phyloP scores from a whole-genome alignment of 768 basidiomycete genomes.

The Serendipita sp. region DNA sequence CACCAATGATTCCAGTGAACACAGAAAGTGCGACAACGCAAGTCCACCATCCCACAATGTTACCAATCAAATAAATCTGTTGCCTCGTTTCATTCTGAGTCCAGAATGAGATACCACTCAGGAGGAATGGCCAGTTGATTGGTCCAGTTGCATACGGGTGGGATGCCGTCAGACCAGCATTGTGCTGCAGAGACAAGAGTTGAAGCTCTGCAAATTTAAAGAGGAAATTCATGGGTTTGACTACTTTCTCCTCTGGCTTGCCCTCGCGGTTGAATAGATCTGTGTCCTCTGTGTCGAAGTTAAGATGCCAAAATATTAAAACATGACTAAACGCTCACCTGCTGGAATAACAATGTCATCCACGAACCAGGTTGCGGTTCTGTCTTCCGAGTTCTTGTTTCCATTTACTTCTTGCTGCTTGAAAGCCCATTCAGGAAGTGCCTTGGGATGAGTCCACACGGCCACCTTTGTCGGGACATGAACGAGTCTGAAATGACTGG shows the following conservation, averaged over 20 bases:
- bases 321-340: constrained; percentile 33
- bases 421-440: constrained; percentile 92
- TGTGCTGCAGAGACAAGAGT: constrained; percentile 92
- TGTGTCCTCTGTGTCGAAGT: constrained; percentile 29
- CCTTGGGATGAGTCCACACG: constrained; percentile 79
- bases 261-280: constrained; percentile 39
- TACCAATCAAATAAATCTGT: constrained; percentile 95
- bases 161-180: constrained; percentile 93
- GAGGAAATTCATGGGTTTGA: constrained; percentile 82
- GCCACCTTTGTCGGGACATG: constrained; percentile 83
- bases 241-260: constrained; percentile 40
- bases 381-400: constrained; percentile 77
- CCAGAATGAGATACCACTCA: constrained; percentile 98
- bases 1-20: constrained; percentile 77
- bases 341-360: constrained; percentile 57
- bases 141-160: constrained; percentile 95
- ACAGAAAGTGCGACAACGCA: constrained; percentile 75
- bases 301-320: neutral
- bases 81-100: constrained; percentile 68
- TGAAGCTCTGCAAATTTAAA: constrained; percentile 89
- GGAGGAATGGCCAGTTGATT: constrained; percentile 95
- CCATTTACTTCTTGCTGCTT: constrained; percentile 97
- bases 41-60: constrained; percentile 88
- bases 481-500: constrained; percentile 78
- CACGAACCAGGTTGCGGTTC: constrained; percentile 74